Evolutionary conservation across 2,329 filamentous ascomycete species (phyloP), one percentile per base, ranked within the genome.

Genomic region (Dactylellina parvicollis): DNA sequence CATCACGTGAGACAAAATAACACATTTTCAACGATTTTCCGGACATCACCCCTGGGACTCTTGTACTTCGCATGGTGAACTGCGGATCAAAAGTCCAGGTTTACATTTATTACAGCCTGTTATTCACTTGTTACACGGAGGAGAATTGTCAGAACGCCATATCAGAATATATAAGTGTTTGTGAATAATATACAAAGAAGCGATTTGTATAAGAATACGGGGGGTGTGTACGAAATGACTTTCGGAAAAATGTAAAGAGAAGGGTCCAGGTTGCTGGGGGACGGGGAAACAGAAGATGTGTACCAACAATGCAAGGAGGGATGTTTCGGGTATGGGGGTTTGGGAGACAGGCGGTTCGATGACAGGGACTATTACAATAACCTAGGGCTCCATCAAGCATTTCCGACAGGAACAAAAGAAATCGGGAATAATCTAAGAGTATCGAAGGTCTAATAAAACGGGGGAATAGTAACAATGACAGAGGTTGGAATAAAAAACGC

Each of bases 161-260:
- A 72, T 49, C 59, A 72, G 52, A 66, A 56, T 73, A 50, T 73
- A 73, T 72, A 72, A 64, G 24, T 40, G 61, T 40, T 54, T 38
- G 44, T 60, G 30, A 73, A 73, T 73, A 73, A 73, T 73, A 34
- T 73, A 73, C 69, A 73, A 32, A 66, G 60, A 73, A 73, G 38
- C 28, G 69, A 55, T 69, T 69, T 69, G 64, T 44, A 69, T 42
- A 71, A 71, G 38, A 47, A 71, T 56, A 57, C 18, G 56, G 38
- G 14, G 36, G n/a, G 49, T 22, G 18, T 54, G 40, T 56, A 20
- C 50, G 59, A 54, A 49, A 73, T 61, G 54, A 36, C 60, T 44
- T 49, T 60, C 44, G 60, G 55, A 47, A 24, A 3, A 30, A 34
- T 36, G 30, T 40, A 40, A 57, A 46, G 30, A 8, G 49, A 24